These are phyloP conservation scores for Perkinsus olseni DNA, from an alignment of 169 alveolate species.

Conservation along the genomic window DNA sequence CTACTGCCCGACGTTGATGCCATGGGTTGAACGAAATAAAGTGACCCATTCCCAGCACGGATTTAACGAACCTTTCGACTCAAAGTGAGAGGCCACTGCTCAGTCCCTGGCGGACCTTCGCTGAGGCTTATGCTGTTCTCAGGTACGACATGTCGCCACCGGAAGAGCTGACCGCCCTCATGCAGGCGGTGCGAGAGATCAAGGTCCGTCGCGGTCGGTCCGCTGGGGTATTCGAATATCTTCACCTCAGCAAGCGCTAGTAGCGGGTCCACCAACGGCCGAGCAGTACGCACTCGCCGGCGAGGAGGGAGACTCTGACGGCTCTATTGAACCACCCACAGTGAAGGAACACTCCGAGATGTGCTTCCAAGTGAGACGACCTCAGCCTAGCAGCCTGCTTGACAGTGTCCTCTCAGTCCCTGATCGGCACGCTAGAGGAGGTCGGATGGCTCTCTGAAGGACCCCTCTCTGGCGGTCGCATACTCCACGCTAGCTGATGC, in stretches of 20 bases:
- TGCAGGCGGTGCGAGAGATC: background rate
- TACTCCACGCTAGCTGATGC: background rate
- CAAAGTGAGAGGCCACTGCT: background rate
- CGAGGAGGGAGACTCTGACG: background rate
- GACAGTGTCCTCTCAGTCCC: background rate
- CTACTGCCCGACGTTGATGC: background rate
- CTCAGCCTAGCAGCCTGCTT: too few relatives aligned
- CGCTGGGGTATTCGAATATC: background rate
- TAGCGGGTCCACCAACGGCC: background rate
- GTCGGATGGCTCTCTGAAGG: background rate
- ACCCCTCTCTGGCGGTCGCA: background rate
- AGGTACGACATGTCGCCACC: background rate
- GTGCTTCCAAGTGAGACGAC: background rate
- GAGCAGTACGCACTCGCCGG: background rate
- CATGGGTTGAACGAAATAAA: background rate
- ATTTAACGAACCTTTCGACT: background rate
- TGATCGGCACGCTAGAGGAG: background rate
- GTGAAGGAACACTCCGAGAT: background rate
- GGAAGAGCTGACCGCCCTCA: background rate
- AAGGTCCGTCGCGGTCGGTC: background rate
- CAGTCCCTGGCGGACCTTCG: too few relatives aligned
- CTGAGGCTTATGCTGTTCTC: background rate
- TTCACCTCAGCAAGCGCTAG: background rate
- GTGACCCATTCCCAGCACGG: background rate
- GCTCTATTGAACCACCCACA: background rate